Conservation (phyloP, 1,139 yeast genomes). For the Nadsonia commutata region DNA sequence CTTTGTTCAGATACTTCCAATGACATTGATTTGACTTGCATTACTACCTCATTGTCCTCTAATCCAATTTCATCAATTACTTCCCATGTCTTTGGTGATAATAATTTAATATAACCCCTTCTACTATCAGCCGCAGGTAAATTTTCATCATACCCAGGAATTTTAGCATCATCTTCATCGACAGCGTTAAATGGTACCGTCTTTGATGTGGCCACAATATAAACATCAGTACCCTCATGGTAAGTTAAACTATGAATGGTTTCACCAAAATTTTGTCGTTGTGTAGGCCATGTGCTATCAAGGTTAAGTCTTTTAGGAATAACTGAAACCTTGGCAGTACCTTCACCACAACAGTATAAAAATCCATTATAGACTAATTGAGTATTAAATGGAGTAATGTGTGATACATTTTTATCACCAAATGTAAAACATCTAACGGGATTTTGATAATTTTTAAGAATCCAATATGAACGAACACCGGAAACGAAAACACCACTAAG, state of each 20-base stretch:
- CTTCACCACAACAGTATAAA: constrained; percentile 57
- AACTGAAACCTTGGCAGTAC: constrained; percentile 24
- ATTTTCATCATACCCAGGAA: constrained; percentile 43
- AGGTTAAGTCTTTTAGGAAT: constrained; percentile 37
- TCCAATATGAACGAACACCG: constrained; percentile 28
- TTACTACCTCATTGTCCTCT: constrained; percentile 54
- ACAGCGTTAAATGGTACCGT: constrained; percentile 49
- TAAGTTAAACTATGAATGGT: constrained; percentile 59
- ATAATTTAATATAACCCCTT: constrained; percentile 45
- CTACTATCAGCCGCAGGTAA: constrained; percentile 38
- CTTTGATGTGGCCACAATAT: constrained; percentile 47
- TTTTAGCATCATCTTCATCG: constrained; percentile 60
- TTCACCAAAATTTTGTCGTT: constrained; percentile 34
- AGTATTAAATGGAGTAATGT: constrained; percentile 17
- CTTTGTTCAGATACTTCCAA: constrained; percentile 39
- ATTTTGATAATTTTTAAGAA: constrained; percentile 3
- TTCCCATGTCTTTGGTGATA: constrained; percentile 67
- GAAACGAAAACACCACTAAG: constrained; percentile 29
- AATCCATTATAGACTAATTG: constrained; percentile 33
- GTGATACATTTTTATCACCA: constrained; percentile 36
- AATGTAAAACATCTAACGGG: constrained; percentile 13
- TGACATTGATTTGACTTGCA: constrained; percentile 43
- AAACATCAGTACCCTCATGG: constrained; percentile 55
- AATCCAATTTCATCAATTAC: constrained; percentile 57
- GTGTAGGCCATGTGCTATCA: constrained; percentile 52